Evolutionary conservation across 2,329 filamentous ascomycete genomes (phyloP).

Genomic region (Fusarium sp.): DNA sequence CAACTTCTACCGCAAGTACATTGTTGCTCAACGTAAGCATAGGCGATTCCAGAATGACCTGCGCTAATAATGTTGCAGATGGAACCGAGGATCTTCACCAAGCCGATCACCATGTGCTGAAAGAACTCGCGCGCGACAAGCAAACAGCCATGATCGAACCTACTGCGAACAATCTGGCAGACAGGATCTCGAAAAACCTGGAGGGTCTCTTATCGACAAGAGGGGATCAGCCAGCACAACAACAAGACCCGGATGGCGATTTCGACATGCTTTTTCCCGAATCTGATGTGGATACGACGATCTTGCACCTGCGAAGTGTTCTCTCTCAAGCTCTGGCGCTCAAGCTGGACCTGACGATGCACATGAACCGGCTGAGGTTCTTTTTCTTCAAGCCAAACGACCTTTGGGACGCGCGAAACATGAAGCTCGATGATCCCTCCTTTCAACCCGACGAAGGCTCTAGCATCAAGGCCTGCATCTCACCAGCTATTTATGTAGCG

Average conservation of each 20-base stretch:
- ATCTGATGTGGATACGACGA: neutral
- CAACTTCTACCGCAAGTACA: neutral
- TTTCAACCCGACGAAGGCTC: neutral
- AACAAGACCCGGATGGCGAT: neutral
- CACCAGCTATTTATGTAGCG: neutral
- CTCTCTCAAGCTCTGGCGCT: neutral
- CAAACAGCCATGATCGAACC: neutral
- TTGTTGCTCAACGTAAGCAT: neutral
- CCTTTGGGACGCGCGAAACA: neutral
- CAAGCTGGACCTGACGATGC: neutral
- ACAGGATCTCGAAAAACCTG: neutral
- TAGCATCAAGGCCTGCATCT: neutral
- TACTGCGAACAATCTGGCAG: neutral
- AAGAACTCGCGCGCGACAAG: neutral
- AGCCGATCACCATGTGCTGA: neutral
- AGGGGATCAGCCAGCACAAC: neutral
- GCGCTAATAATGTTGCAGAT: neutral
- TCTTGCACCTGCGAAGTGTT: neutral
- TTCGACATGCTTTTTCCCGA: neutral
- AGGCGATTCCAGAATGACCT: rapidly evolving
- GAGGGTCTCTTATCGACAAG: neutral
- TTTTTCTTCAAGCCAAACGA: neutral
- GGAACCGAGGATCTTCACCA: neutral
- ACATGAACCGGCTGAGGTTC: neutral
- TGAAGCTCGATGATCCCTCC: neutral